Conservation (phyloP, 768 basidiomycete genomes). For the Suillus americanus region DNA sequence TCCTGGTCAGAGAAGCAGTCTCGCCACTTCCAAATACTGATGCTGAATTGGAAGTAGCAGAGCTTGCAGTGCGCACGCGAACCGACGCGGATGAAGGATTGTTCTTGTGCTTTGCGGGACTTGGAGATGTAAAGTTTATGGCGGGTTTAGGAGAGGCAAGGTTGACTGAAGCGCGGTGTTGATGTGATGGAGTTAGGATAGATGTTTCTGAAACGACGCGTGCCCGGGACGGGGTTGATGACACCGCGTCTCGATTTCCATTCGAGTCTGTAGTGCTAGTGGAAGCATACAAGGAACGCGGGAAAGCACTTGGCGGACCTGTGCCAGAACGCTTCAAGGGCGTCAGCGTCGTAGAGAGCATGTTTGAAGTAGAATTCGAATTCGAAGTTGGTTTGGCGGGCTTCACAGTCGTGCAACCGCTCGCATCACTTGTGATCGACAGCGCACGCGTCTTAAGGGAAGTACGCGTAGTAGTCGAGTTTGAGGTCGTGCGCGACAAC, state of each 20-base stretch:
- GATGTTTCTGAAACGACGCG: slow-evolving; percentile 46
- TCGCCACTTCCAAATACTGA: background rate
- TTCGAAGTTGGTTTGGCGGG: slow-evolving; percentile 28
- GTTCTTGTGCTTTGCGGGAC: slow-evolving; percentile 32
- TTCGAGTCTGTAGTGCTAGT: slow-evolving; percentile 13
- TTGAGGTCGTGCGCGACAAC: slow-evolving; percentile 41
- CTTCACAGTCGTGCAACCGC: slow-evolving; percentile 52
- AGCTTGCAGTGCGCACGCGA: background rate
- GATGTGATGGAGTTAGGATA: slow-evolving; percentile 23
- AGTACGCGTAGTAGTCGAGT: slow-evolving; percentile 29
- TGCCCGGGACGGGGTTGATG: slow-evolving; percentile 38
- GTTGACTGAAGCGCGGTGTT: slow-evolving; percentile 15
- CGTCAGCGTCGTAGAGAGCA: slow-evolving; percentile 21
- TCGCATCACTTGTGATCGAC: slow-evolving; percentile 49
- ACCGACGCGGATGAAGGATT: background rate
- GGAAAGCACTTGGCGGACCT: slow-evolving; percentile 28
- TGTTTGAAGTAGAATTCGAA: slow-evolving; percentile 23
- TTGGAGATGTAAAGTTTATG: slow-evolving; percentile 41
- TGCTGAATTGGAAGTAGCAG: slow-evolving; percentile 1
- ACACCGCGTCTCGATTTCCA: slow-evolving; percentile 16
- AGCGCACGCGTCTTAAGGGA: slow-evolving; percentile 54
- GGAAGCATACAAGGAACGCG: slow-evolving; percentile 18
- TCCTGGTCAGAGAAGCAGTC: too few relatives aligned
- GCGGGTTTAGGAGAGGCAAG: slow-evolving; percentile 30
- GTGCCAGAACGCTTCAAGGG: slow-evolving; percentile 20